Evolutionary conservation across 202 grass and related monocot genomes (phyloP).

Genomic region (Zizania palustris): DNA sequence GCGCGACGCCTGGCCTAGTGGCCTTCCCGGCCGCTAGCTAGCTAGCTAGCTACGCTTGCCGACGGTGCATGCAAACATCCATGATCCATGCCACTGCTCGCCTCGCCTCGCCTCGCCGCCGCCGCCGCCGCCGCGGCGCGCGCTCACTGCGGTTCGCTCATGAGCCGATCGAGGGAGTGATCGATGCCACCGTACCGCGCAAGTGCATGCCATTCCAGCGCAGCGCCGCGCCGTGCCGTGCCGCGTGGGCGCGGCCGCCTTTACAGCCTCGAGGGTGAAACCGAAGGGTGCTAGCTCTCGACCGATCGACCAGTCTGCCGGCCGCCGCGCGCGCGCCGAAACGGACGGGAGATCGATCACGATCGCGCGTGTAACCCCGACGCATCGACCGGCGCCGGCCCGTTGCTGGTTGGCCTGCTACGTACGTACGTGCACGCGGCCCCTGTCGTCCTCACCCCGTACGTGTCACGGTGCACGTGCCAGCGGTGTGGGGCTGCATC

Average conservation of each 20-base stretch:
- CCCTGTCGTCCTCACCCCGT: constrained; percentile 15
- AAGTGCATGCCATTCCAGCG: constrained; percentile 9
- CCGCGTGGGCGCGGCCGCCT: not conserved
- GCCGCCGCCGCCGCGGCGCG: not conserved
- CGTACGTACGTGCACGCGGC: not conserved
- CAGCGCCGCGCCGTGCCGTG: not conserved
- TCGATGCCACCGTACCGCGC: not conserved
- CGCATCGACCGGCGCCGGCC: not conserved
- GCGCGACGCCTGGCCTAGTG: not conserved
- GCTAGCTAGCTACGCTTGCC: not conserved
- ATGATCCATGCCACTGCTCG: not conserved
- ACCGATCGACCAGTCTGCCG: too few relatives aligned
- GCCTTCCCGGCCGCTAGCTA: not conserved
- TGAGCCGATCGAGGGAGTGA: constrained; percentile 14
- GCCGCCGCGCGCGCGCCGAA: too few relatives aligned
- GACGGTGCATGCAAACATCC: not conserved
- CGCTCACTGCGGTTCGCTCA: not conserved
- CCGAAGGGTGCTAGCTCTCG: not conserved
- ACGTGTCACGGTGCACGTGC: constrained; percentile 45
- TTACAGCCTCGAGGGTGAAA: constrained; percentile 24
- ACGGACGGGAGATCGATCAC: constrained; percentile 18
- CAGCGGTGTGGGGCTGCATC: not conserved
- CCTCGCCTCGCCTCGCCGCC: not conserved
- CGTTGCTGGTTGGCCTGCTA: not conserved
- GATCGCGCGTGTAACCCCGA: not conserved